Evolutionary conservation across 345 rosid genomes (phyloP), one percentile per base, ranked within the genome.

Genomic region (Hirschfeldia incana): DNA sequence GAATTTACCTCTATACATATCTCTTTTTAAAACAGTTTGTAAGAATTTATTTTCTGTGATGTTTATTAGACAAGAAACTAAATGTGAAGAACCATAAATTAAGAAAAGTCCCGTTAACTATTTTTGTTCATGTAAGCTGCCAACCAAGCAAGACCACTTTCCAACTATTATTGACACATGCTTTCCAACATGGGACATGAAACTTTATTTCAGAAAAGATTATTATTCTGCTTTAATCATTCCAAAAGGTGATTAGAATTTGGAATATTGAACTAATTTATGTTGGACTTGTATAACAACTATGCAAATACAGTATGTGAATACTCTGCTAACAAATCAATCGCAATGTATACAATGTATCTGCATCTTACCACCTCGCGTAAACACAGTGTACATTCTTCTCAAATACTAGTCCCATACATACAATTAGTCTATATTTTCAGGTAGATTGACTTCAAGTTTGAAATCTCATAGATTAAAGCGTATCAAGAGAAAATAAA

Each of bases 141-240:
- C 83, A 80, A 75, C 83, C 76, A 70, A 75, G 73, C 73, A 4
- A 75, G 69, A 70, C 73, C 73, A 75, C 83, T 80, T 75, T 75
- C 80, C 80, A 80, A 75, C 83, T 74, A 69, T 61, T 13, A 61
- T 49, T 73, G 65, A 29, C 70, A 80, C 76, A 75, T 80, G 83
- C 76, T 51, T 75, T 80, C 79, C 79, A 75, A 80, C 80, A 75
- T 65, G 83, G 80, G 57, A 70, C 27, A 42, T 57, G 67, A 21
- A 69, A 33, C 83, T 80, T 75, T 75, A 80, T 75, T 70, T 70
- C 32, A 55, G 21, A 80, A 75, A 75, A 65, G 13, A 13, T 6
- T 75, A 29, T 63, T 64, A 51, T 62, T 68, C 1, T 61, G 8
- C 34, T 29, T 16, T 79, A 68, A 80, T 74, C 71, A 80, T 74